Base-by-base conservation (phyloP, 2,329 filamentous ascomycete species). In the Claviceps sp. region DNA sequence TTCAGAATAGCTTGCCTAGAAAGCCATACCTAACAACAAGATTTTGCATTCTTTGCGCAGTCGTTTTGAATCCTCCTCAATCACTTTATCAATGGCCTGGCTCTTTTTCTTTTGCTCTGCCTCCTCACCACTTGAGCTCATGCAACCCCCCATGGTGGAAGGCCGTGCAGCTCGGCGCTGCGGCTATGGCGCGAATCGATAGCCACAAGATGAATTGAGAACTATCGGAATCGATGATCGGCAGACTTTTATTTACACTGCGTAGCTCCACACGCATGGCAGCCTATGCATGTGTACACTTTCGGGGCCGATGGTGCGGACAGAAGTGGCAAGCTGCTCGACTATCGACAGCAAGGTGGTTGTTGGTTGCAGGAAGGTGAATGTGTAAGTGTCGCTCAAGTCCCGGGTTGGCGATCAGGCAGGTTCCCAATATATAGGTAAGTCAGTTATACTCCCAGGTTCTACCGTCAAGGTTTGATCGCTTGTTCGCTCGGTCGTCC, bases 41-140 rank as follows among this genome's bases (percentile, higher is more conserved):
- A 98, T 97, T 74, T 98, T 98, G 88, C 93, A 97, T 85, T 98
- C 93, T 74, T 89, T 81, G 68, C 90, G 84, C 75, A 97, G 75
- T 68, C 87, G 81, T 69, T 88, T 89, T 50, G 89, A 94, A 69
- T 98, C 93, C 67, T 97, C 91, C 68, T 97, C 91, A 56, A 98
- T 77, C 62, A 81, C 85, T 70, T 86, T 87, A 72, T 98, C 93
- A 65, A 98, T 98, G 68, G 85, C 85, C 72, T 96, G 89, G 70
- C 89, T 96, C 70, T 87, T 83, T 77, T 97, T 95, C 80, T 93
- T 95, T 77, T 89, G 84, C 66, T 95, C 89, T 67, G 78, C 81
- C 73, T 94, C 89, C 67, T 89, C 89, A 67, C 84, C 85, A 68
- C 80, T 86, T 59, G 84, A 84, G 72, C 89, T 96, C 81, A 95